phyloP scores from a whole-genome alignment of 139 green algal genomes.

The Chlorokybus atmophyticus region DNA sequence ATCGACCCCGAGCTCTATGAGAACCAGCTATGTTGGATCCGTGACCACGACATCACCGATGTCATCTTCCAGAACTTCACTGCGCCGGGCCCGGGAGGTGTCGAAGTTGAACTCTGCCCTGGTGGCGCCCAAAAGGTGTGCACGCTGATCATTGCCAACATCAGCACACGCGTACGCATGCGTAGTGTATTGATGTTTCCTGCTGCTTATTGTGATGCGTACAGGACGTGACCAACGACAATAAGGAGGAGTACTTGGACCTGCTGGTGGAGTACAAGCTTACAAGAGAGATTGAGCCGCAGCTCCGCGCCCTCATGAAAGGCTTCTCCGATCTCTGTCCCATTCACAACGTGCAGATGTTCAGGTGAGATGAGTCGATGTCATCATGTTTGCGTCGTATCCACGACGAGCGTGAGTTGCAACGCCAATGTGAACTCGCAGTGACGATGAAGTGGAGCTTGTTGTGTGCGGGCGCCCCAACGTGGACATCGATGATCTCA shows the following conservation, averaged over 20 bases:
- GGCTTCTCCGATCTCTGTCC: not conserved
- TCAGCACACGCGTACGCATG: too few species aligned
- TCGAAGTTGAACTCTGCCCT: not conserved
- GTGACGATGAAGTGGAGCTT: not conserved
- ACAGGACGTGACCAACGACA: not conserved
- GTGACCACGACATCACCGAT: not conserved
- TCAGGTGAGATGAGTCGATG: too few species aligned
- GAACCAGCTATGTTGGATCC: not conserved
- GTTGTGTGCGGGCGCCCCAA: not conserved
- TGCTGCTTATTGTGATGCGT: too few species aligned
- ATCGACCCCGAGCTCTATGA: not conserved
- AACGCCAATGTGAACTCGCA: too few species aligned
- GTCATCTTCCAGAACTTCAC: slow-evolving; percentile 1
- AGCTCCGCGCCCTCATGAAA: not conserved
- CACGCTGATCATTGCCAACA: too few species aligned
- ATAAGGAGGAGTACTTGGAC: slow-evolving; percentile 1
- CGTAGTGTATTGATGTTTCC: too few species aligned
- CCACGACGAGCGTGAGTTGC: too few species aligned
- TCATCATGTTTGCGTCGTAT: too few species aligned
- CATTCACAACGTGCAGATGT: not conserved
- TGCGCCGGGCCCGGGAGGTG: too few species aligned
- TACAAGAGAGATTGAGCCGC: not conserved
- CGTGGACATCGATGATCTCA: not conserved
- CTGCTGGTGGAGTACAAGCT: slow-evolving; percentile 1
- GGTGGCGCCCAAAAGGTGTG: not conserved